phyloP scores from a whole-genome alignment of 805 yeast genomes.

The Sungouiozyma ichnusensis region DNA sequence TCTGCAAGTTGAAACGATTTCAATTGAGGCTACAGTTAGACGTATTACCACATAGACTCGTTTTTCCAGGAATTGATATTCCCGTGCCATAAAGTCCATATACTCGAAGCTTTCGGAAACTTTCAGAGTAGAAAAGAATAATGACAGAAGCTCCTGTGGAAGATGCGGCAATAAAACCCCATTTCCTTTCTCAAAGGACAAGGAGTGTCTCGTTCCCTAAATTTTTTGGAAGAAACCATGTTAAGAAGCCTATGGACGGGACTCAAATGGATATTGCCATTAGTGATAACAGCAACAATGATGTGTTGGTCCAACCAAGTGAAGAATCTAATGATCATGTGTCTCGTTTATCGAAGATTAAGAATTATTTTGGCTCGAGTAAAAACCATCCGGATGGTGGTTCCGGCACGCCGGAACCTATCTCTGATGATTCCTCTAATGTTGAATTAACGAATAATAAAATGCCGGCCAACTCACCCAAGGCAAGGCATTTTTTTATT shows the following conservation, averaged over 20 bases:
- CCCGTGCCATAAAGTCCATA: no score
- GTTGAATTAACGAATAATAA: background rate
- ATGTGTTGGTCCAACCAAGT: background rate
- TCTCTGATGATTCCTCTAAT: background rate
- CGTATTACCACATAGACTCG: no score
- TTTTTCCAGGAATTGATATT: no score
- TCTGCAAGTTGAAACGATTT: no score
- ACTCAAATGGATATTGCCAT: background rate
- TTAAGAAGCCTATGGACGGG: background rate
- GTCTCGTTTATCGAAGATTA: background rate
- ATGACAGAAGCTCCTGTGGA: background rate
- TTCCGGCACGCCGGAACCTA: background rate
- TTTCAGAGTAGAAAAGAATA: no score
- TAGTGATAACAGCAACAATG: background rate
- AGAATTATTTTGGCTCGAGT: background rate
- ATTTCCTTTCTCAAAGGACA: background rate
- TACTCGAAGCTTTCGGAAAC: no score
- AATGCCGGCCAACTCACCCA: background rate
- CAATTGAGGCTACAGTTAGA: no score
- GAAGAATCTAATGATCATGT: background rate
- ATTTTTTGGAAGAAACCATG: constrained; percentile 1
- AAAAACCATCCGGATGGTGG: background rate
- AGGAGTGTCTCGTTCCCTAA: constrained; percentile 5
- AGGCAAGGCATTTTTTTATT: background rate
- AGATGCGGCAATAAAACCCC: background rate